These are phyloP conservation scores for Marchantia paleacea DNA, from an alignment of 225 moss, liverwort and hornwort genomes.

Conservation along the genomic window DNA sequence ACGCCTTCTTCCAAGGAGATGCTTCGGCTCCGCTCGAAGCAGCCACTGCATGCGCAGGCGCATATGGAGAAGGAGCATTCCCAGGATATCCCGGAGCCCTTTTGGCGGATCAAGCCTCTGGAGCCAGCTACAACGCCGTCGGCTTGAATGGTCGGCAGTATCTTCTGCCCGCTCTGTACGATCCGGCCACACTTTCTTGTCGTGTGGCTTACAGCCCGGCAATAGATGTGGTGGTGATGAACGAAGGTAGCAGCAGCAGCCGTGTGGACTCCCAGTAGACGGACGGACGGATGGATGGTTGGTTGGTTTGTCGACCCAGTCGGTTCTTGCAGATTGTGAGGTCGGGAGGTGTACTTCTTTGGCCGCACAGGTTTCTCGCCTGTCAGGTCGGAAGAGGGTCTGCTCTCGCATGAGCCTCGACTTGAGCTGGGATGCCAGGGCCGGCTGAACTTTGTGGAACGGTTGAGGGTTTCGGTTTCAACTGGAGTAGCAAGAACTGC, in stretches of 20 bases:
- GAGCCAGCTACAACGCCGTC: slow-evolving; percentile 27
- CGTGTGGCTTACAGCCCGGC: slow-evolving; percentile 1
- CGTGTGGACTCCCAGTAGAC: background rate
- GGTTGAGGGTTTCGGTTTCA: background rate
- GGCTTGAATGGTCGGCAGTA: slow-evolving; percentile 26
- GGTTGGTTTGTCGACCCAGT: background rate
- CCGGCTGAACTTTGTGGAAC: background rate
- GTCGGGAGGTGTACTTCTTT: too few relatives aligned
- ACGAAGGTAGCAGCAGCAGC: background rate
- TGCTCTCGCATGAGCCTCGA: background rate
- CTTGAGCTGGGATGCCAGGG: background rate
- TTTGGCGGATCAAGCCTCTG: slow-evolving; percentile 12
- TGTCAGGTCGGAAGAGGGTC: background rate
- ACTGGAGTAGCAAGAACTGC: background rate
- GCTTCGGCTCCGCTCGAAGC: slow-evolving; percentile 34
- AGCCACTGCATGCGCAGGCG: slow-evolving; percentile 27
- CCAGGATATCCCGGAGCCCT: slow-evolving; percentile 28
- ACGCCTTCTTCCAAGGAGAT: slow-evolving; percentile 35
- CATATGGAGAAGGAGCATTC: slow-evolving; percentile 26
- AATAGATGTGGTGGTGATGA: background rate
- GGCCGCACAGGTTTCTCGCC: background rate
- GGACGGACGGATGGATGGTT: too few relatives aligned
- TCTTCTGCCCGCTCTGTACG: slow-evolving; percentile 31
- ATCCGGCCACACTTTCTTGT: slow-evolving; percentile 21
- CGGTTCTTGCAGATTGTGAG: too few relatives aligned